These are phyloP conservation scores for Pseudopyrenochaeta lycopersici DNA, from an alignment of 2,329 filamentous ascomycete genomes.

Conservation along the genomic window DNA sequence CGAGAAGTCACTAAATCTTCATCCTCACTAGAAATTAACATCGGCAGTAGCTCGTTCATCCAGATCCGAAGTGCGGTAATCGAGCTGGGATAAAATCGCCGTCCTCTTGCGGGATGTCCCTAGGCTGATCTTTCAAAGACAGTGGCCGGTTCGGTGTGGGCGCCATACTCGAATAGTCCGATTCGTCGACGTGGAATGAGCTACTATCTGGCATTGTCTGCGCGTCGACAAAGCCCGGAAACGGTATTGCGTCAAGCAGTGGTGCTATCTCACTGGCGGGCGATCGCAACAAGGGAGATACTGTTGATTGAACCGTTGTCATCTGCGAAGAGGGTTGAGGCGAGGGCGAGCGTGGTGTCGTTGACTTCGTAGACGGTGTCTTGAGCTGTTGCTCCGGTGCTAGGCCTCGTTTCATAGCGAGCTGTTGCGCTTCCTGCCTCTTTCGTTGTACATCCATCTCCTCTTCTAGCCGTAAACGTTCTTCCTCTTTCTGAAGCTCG, in stretches of 20 bases:
- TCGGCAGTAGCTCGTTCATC: background rate
- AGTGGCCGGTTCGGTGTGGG: slow-evolving; percentile 37
- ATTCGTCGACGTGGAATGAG: slow-evolving; percentile 40
- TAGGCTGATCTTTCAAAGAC: slow-evolving; percentile 28
- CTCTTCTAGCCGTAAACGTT: slow-evolving; percentile 62
- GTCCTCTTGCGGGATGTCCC: slow-evolving; percentile 14
- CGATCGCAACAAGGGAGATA: slow-evolving; percentile 26
- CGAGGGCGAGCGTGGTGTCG: slow-evolving; percentile 17
- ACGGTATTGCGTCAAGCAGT: slow-evolving; percentile 14
- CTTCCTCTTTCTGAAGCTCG: slow-evolving; percentile 67
- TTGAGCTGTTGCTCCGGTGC: slow-evolving; percentile 33
- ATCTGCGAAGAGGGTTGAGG: slow-evolving; percentile 18
- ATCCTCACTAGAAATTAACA: too few relatives aligned
- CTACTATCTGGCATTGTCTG: slow-evolving; percentile 44
- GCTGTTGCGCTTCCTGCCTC: slow-evolving; percentile 62
- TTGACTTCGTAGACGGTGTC: slow-evolving; percentile 14
- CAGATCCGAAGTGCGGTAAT: slow-evolving; percentile 42
- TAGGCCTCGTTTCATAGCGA: slow-evolving; percentile 65
- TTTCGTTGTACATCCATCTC: slow-evolving; percentile 64
- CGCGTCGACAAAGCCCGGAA: slow-evolving; percentile 36
- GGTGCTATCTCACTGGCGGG: slow-evolving; percentile 23
- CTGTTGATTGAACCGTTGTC: slow-evolving; percentile 13
- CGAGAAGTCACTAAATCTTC: too few relatives aligned
- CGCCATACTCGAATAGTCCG: slow-evolving; percentile 34
- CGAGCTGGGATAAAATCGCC: slow-evolving; percentile 44